Conservation (phyloP, 2,329 filamentous ascomycete genomes). For the Chaetothyriales sp. region DNA sequence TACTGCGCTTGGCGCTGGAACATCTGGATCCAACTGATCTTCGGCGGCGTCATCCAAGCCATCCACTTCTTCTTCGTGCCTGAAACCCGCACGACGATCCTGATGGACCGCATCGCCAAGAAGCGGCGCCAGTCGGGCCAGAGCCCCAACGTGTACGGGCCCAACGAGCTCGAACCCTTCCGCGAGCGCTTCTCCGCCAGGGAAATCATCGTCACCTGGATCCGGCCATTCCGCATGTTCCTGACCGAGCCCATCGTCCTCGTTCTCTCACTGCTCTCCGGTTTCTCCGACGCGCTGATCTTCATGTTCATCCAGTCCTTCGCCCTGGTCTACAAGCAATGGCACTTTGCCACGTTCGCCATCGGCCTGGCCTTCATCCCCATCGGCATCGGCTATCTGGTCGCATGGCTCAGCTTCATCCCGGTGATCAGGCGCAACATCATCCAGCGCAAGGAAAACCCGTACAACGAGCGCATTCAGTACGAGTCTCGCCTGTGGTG, state of each 20-base stretch:
- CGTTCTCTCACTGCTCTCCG: conserved; percentile 47
- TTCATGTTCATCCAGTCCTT: conserved; percentile 55
- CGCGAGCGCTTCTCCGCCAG: conserved; percentile 40
- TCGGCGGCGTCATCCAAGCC: conserved; percentile 55
- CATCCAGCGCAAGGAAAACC: conserved; percentile 32
- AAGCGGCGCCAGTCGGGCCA: conserved; percentile 50
- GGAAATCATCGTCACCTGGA: conserved; percentile 45
- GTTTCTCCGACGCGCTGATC: conserved; percentile 52
- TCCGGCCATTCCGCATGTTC: conserved; percentile 51
- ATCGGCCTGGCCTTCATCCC: conserved; percentile 43
- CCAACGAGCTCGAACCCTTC: conserved; percentile 54
- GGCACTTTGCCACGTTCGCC: conserved; percentile 39
- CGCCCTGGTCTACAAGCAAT: conserved; percentile 45
- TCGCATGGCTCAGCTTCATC: conserved; percentile 46
- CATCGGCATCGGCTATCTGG: conserved; percentile 43
- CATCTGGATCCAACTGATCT: conserved; percentile 76
- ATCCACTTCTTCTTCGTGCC: conserved; percentile 58
- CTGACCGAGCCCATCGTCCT: conserved; percentile 51
- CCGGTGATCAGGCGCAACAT: conserved; percentile 40
- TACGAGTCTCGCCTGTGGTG: conserved; percentile 51
- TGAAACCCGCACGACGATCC: conserved; percentile 61
- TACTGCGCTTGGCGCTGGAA: conserved; percentile 60
- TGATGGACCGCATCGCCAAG: conserved; percentile 70
- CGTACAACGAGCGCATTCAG: conserved; percentile 43
- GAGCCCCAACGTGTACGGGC: conserved; percentile 53